A percentile compares a stretch with the other conserved stretches of the same genome.
These are phyloP conservation scores for Plasmodium yoelii DNA, from an alignment of 169 alveolate genomes.

Conservation along the genomic window DNA sequence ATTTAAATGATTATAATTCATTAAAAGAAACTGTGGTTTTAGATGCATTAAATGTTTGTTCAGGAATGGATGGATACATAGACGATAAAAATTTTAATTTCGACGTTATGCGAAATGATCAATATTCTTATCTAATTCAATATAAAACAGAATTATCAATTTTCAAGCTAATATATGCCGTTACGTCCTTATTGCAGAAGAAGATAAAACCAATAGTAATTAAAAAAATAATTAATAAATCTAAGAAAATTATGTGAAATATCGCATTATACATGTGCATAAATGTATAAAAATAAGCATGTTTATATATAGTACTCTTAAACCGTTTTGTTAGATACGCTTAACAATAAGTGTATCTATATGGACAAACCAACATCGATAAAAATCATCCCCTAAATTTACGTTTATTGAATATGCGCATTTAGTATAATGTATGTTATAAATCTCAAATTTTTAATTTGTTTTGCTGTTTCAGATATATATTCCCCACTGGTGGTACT, in stretches of 20 bases:
- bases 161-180: slow-evolving; percentile 52
- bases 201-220: slow-evolving; percentile 51
- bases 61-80: slow-evolving; percentile 74
- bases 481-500: slow-evolving; percentile 75
- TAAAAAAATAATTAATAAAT: slow-evolving; percentile 11
- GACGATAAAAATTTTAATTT: slow-evolving; percentile 70
- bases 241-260: background rate
- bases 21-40: slow-evolving; percentile 27
- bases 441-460: slow-evolving; percentile 1
- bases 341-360: no score
- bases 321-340: no score
- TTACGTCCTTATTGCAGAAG: slow-evolving; percentile 50
- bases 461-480: slow-evolving; percentile 28
- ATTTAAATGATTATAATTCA: slow-evolving; percentile 20
- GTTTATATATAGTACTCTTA: no score
- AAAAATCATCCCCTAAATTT: no score
- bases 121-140: slow-evolving; percentile 54
- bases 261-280: background rate
- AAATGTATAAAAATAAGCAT: background rate
- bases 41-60: slow-evolving; percentile 63
- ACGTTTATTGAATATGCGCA: no score
- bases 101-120: slow-evolving; percentile 51
- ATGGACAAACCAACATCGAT: no score
- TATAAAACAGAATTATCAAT: slow-evolving; percentile 57
- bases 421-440: background rate